phyloP scores from a whole-genome alignment of 257 asterid species.

The Solanum chmielewskii region DNA sequence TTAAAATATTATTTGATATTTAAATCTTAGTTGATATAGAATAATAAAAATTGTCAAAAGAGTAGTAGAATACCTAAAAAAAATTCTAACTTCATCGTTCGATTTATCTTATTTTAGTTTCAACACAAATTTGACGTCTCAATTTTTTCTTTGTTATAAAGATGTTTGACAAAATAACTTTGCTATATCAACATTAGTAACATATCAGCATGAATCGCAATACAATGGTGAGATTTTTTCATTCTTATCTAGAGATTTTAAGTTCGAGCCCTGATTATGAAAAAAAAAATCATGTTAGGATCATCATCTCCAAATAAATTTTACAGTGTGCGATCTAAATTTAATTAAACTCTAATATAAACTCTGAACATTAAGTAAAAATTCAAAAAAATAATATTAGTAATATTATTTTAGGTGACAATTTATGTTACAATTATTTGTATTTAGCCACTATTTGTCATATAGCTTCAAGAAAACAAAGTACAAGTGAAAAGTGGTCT shows the following conservation, averaged over 20 bases:
- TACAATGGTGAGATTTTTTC: too few relatives aligned
- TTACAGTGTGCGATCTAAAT: too few relatives aligned
- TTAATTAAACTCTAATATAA: too few relatives aligned
- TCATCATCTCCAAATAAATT: accelerated
- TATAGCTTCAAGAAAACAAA: not conserved
- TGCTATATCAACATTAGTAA: not conserved
- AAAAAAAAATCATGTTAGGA: too few relatives aligned
- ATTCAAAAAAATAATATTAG: not conserved
- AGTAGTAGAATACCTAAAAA: not conserved
- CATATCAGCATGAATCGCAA: not conserved
- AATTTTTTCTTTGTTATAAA: too few relatives aligned
- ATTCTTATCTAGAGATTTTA: too few relatives aligned
- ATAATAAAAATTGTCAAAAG: not conserved
- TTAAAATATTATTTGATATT: not conserved
- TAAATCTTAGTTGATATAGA: not conserved
- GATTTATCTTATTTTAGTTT: too few relatives aligned
- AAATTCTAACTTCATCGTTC: not conserved
- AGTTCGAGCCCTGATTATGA: accelerated
- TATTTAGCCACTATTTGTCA: not conserved
- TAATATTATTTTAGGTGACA: not conserved
- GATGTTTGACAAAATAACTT: not conserved
- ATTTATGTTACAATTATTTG: not conserved
- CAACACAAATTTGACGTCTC: not conserved
- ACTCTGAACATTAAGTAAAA: too few relatives aligned
- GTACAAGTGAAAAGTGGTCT: not conserved